phyloP scores from a whole-genome alignment of 441 rosid species.

The Gossypium davidsonii region DNA sequence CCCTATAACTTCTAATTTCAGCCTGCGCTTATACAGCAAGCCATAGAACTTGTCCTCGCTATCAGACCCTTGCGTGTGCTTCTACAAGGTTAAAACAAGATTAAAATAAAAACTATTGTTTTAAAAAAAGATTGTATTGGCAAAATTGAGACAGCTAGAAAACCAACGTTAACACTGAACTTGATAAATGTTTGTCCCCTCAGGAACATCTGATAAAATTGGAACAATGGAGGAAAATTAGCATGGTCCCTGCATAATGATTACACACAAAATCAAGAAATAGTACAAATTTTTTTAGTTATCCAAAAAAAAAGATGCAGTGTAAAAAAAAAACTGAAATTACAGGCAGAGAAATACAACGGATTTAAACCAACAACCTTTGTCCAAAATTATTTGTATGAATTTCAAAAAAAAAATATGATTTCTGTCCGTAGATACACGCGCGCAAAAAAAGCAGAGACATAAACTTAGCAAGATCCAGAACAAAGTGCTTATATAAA shows the following conservation, averaged over 20 bases:
- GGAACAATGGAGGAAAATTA: constrained; percentile 43
- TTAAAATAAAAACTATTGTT: not conserved
- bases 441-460: not conserved
- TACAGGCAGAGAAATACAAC: not conserved
- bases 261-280: constrained; percentile 43
- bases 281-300: constrained; percentile 26
- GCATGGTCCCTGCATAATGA: constrained; percentile 44
- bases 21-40: constrained; percentile 19
- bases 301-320: not conserved
- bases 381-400: not conserved
- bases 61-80: constrained; percentile 8
- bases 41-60: constrained; percentile 17
- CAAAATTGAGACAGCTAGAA: not conserved
- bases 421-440: not conserved
- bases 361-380: not conserved
- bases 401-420: no score
- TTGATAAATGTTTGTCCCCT: not conserved
- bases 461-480: not conserved
- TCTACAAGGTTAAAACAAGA: constrained; percentile 16
- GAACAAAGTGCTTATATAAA: not conserved
- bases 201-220: constrained; percentile 36
- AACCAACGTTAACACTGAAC: not conserved
- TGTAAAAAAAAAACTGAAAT: not conserved
- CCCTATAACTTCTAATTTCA: constrained; percentile 3
- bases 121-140: not conserved